Evolutionary conservation across 345 rosid genomes (phyloP), one percentile per base, ranked within the genome.

Genomic region (Litchi chinensis): DNA sequence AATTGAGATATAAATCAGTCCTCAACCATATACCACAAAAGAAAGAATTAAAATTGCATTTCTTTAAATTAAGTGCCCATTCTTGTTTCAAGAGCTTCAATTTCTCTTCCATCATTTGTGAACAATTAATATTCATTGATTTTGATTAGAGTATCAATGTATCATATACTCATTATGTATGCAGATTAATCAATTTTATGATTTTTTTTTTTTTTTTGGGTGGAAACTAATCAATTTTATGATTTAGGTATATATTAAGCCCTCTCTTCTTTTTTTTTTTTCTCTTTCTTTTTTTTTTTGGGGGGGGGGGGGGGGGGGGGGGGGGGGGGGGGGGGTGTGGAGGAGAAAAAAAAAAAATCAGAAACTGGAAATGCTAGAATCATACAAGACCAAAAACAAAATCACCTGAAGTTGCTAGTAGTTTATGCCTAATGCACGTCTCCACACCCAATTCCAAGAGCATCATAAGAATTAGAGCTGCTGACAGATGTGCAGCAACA

Each of bases 381-480:
- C 37, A 59, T 54, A 63, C 63, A 26, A 74, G 68, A 71, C 48
- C 63, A 80, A 54, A 3, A 48, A 10, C 37, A 37, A 74, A 79
- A 85, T 80, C 73, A 90, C 99, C 99, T 70, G 98, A 96, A 66
- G 97, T 96, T 78, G 99, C 99, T 48, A 96, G 90, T 7, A 92
- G 90, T 43, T 94, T 91, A 89, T 96, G 99, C 78, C 88, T 87
- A 79, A 96, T 90, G 76, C 99, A 96, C 11, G 90, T 94, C 86
- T 96, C 95, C 59, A 94, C 82, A 80, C 99, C 99, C 84, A 96
- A 76, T 81, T 96, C 99, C 86, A 96, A 66, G 74, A 96, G 90
- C 90, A 96, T 79, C 98, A 93, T 91, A 83, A 96, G 97, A 86
- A 96, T 87, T 56, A 94, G 78, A 77, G 99, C 99, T 15, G 99